Conservation (phyloP, 2,329 filamentous ascomycete genomes). For the Calonectria pteridis region DNA sequence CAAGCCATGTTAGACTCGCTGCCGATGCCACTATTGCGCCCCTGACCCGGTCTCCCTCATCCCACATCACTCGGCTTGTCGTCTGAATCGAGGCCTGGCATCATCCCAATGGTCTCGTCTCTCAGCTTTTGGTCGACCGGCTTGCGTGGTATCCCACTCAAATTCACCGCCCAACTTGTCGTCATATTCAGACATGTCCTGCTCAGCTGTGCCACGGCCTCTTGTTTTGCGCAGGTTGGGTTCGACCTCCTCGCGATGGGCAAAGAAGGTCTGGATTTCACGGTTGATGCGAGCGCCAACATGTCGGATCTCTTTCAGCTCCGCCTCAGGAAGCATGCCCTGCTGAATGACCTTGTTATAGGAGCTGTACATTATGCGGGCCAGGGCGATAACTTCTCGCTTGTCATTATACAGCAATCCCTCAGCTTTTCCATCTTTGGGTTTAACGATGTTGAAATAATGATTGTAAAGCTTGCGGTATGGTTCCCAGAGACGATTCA, state of each 20-base stretch:
- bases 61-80: neutral
- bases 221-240: constrained; percentile 45
- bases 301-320: constrained; percentile 49
- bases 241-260: constrained; percentile 49
- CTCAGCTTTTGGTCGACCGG: constrained; percentile 20
- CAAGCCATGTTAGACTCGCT: neutral
- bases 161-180: constrained; percentile 38
- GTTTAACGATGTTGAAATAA: constrained; percentile 46
- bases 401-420: constrained; percentile 49
- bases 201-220: constrained; percentile 32
- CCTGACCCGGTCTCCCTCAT: neutral
- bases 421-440: constrained; percentile 41
- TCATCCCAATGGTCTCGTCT: neutral
- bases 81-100: neutral
- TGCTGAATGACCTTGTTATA: constrained; percentile 59
- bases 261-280: constrained; percentile 52
- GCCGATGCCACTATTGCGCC: neutral
- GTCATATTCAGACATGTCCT: constrained; percentile 36
- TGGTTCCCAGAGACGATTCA: constrained; percentile 64
- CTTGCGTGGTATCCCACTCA: constrained; percentile 50
- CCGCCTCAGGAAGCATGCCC: constrained; percentile 51
- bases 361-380: constrained; percentile 59
- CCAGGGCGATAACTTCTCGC: constrained; percentile 59
- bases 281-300: constrained; percentile 53
- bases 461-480: constrained; percentile 56